Evolutionary conservation across 75 land plant genomes (phyloP), one percentile per base, ranked within the genome.

Genomic region (Picea sitchensis): DNA sequence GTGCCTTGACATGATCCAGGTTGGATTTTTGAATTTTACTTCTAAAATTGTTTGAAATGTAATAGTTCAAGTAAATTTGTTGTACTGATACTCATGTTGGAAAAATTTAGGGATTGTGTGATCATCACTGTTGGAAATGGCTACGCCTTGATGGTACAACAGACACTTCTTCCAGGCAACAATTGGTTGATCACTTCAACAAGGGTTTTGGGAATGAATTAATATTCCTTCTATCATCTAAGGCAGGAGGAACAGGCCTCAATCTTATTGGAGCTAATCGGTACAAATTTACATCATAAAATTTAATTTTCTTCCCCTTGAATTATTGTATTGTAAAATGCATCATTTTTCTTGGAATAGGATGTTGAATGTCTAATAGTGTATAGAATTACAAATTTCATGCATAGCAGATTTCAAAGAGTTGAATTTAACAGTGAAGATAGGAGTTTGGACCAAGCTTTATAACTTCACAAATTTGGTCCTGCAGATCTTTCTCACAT

Each of bases 211-310:
- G 88, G 36, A 74, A 64, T 71, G 87, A 80, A 61, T 77, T 69
- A 31, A 78, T 87, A 17, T 87, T 87, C 60, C 87, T 87, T 20
- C 76, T 87, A 44, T 87, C 88, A 34, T 87, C 88, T 14, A 87
- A 87, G 59, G 88, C 88, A 18, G 88, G 88, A 57, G 88, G 88
- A n/a, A 75, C 83, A 13, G 88, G 88, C 34, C 77, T 87, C 18
- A 87, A 87, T 77, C 83, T 87, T 36, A 61, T 87, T 69, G 88
- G 88, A 57, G 88, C 88, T 61, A 87, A 81, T 65, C 60, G 88
- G 88, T 80, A 76, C 7, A 14, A 41, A 17, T 38, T 60, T 34
- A 41, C 56, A 36, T 14, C 2, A 38, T 36, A 65, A 1, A 12
- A 18, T 41, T 20, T 71, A 47, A 41, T 32, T 44, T 62, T 76